Evolutionary conservation across 2,329 filamentous ascomycete species (phyloP).

Genomic region (Colletotrichum tamarilloi): DNA sequence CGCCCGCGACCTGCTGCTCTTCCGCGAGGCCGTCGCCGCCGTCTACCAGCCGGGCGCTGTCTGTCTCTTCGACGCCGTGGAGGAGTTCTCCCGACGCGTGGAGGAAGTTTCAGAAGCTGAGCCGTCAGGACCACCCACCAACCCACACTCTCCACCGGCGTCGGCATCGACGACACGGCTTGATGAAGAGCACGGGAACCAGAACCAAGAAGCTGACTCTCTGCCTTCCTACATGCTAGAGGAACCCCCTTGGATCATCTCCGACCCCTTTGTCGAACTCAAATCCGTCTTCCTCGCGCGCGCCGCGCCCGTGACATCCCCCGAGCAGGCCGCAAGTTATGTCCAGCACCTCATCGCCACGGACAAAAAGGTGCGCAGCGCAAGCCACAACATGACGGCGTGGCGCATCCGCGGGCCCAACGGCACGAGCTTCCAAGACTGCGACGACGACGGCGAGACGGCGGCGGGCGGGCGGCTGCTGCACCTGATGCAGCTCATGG

Average conservation of each 20-base stretch:
- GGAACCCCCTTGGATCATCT: constrained; percentile 75
- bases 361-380: constrained; percentile 86
- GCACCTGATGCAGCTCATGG: constrained; percentile 94
- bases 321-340: constrained; percentile 76
- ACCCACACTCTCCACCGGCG: background rate
- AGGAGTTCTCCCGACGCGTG: constrained; percentile 63
- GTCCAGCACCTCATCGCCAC: constrained; percentile 81
- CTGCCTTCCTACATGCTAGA: background rate
- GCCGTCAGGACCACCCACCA: constrained; percentile 6
- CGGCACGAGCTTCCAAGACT: constrained; percentile 80
- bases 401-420: constrained; percentile 80
- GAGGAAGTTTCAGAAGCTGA: constrained; percentile 31
- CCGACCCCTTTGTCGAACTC: constrained; percentile 79
- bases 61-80: constrained; percentile 92
- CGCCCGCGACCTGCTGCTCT: constrained; percentile 74
- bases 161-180: no score
- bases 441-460: constrained; percentile 94
- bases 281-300: constrained; percentile 91
- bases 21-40: constrained; percentile 73
- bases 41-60: constrained; percentile 80
- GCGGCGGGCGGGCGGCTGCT: constrained; percentile 88
- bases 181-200: constrained; percentile 37
- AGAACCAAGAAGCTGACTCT: constrained; percentile 8
- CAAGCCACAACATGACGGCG: constrained; percentile 95
- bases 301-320: constrained; percentile 75